A percentile compares a stretch with the other conserved stretches of the same genome.
phyloP scores from a whole-genome alignment of 1,284 basidiomycete species.

The Ganoderma lingzhi region DNA sequence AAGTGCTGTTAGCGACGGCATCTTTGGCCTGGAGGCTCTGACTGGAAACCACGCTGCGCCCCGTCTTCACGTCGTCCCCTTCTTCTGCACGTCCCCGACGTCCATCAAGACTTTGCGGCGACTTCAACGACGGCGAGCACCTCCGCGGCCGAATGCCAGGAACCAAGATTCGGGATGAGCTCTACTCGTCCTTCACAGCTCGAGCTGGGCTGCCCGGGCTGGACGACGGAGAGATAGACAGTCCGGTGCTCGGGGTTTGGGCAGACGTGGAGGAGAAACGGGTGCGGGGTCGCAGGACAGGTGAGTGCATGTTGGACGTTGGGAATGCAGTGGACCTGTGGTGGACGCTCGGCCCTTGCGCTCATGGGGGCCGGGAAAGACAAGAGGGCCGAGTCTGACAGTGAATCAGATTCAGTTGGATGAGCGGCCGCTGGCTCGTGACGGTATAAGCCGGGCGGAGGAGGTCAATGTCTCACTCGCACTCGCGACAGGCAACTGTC shows the following conservation, averaged over 20 bases:
- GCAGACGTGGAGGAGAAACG: slow-evolving; percentile 29
- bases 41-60: slow-evolving; percentile 14
- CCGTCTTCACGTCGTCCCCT: slow-evolving; percentile 31
- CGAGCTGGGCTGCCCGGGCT: slow-evolving; percentile 19
- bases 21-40: slow-evolving; percentile 19
- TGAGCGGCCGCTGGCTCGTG: slow-evolving; percentile 16
- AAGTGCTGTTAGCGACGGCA: slow-evolving; percentile 30
- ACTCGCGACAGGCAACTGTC: neutral
- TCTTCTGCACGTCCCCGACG: slow-evolving; percentile 28
- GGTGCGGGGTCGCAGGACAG: slow-evolving; percentile 21
- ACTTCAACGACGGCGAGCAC: slow-evolving; percentile 21
- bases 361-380: slow-evolving; percentile 4
- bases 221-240: slow-evolving; percentile 29
- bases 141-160: slow-evolving; percentile 26
- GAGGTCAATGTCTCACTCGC: neutral
- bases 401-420: neutral
- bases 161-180: slow-evolving; percentile 28
- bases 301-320: slow-evolving; percentile 26
- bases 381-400: slow-evolving; percentile 8
- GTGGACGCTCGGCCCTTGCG: neutral
- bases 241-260: slow-evolving; percentile 32
- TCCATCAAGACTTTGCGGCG: slow-evolving; percentile 17
- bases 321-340: slow-evolving; percentile 9
- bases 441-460: slow-evolving; percentile 21
- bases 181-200: slow-evolving; percentile 27